These are phyloP conservation scores for Lasiosphaeria miniovina DNA, from an alignment of 495 filamentous ascomycete species.

Conservation along the genomic window DNA sequence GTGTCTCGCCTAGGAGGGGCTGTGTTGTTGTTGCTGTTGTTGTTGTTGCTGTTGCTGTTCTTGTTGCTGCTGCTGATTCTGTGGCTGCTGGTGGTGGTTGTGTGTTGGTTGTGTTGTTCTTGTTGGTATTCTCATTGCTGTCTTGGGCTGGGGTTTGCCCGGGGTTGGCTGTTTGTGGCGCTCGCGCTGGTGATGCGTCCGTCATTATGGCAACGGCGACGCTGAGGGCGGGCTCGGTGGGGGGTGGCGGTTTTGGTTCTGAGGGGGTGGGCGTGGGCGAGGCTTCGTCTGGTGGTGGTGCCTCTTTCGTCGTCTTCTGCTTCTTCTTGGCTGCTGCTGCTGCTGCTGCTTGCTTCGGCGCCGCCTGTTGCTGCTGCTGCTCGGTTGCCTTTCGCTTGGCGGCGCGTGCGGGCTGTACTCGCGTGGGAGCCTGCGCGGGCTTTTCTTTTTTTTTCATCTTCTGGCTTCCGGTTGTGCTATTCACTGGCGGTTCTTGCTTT, in stretches of 20 bases:
- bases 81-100: neutral
- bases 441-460: slow-evolving; percentile 7
- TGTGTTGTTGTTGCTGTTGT: neutral
- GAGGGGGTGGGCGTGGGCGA: too few relatives aligned
- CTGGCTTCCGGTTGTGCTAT: neutral
- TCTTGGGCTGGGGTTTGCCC: neutral
- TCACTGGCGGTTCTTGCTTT: neutral
- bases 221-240: too few relatives aligned
- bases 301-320: neutral
- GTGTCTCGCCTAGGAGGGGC: slow-evolving; percentile 3
- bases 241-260: too few relatives aligned
- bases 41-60: neutral
- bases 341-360: neutral
- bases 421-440: slow-evolving; percentile 14
- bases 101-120: neutral
- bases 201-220: neutral
- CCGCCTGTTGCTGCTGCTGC: neutral
- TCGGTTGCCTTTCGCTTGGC: slow-evolving; percentile 22
- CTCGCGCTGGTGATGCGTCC: too few relatives aligned
- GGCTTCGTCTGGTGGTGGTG: too few relatives aligned
- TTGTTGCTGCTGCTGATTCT: neutral
- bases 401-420: slow-evolving; percentile 25
- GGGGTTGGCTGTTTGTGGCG: too few relatives aligned
- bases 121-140: neutral
- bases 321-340: neutral